These are phyloP conservation scores for Ceratocystis eucalypticola DNA, from an alignment of 2,329 filamentous ascomycete genomes.

Conservation along the genomic window DNA sequence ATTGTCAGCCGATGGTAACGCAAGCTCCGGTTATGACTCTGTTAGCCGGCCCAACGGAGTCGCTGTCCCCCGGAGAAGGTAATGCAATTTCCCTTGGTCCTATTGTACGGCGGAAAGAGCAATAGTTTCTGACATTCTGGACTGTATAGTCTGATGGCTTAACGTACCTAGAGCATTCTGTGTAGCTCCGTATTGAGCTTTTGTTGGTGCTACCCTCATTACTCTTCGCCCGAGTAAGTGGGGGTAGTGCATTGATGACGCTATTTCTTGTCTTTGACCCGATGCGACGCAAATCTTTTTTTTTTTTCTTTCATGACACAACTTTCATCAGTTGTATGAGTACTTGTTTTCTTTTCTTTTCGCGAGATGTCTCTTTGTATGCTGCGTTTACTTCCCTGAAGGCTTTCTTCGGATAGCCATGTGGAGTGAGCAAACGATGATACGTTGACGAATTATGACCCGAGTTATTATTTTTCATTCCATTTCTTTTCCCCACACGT, in stretches of 20 bases:
- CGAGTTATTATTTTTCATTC: conserved; percentile 2
- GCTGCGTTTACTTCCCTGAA: conserved; percentile 6
- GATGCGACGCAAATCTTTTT: conserved; percentile 6
- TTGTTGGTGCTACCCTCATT: not conserved
- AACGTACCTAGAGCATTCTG: conserved; percentile 13
- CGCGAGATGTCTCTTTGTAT: conserved; percentile 15
- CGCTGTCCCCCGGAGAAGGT: conserved; percentile 29
- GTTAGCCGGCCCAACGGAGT: conserved; percentile 36
- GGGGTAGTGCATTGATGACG: not conserved
- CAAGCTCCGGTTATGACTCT: conserved; percentile 37
- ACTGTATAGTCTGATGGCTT: conserved; percentile 19
- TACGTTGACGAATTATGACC: conserved; percentile 19
- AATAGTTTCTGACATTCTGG: conserved; percentile 20
- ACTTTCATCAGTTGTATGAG: conserved; percentile 2
- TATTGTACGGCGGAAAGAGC: conserved; percentile 15
- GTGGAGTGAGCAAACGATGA: conserved; percentile 6
- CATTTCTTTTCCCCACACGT: not conserved
- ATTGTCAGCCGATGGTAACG: conserved; percentile 43
- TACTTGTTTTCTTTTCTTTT: conserved; percentile 14
- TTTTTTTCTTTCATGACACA: conserved; percentile 9
- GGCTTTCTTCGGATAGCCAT: not conserved
- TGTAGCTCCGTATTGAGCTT: conserved; percentile 9
- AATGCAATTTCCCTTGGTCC: conserved; percentile 20
- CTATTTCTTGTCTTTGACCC: conserved; percentile 2
- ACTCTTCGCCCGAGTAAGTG: too few species aligned